Base-by-base conservation (phyloP, 306 rosid genomes). In the Acacia acuminata region DNA sequence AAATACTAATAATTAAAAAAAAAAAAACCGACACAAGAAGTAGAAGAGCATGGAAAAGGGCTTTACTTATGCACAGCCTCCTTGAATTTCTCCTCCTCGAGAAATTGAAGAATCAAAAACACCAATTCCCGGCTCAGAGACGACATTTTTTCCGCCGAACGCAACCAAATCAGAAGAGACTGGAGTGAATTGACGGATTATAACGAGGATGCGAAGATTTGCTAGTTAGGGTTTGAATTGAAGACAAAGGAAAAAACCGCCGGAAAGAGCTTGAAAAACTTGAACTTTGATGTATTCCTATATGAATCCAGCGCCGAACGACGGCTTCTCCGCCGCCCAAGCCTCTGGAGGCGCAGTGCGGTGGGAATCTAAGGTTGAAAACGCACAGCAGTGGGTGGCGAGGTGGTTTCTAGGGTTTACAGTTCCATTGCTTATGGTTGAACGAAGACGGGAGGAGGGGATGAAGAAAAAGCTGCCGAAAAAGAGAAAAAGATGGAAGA, bases 101-200 rank as follows among this genome's bases (percentile, higher is more conserved):
- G 94, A 87, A 87, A 94, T 85, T 94, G 98, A 80, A 94, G 91
- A 40, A 94, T 77, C 60, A 94, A 90, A 69, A 90, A 82, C 84
- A 89, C 90, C 87, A 94, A 30, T 82, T 94, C 94, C 86, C 85
- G 86, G 83, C 86, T 84, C 87, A 93, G 72, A 86, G 91, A 86
- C 73, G 93, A 72, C 98, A 92, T 91, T 16, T 83, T 80, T 60
- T 14, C 72, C 3, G 63, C 48, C 34, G 7, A 1, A 14, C 64
- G n/a, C 71, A n/a, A 19, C 75, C 27, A 76, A 85, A 78, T 75
- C 60, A 36, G 47, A 44, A 70, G 20, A 82, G 34, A 64, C 63
- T 43, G 22, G 1, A 17, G 10, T 50, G 47, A 71, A 80, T 30
- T 2, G 5, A 25, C 24, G 15, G 36, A 69, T 69, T 69, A 69